Base-by-base conservation (phyloP, 2,329 filamentous ascomycete genomes). In the Dothistroma pini region DNA sequence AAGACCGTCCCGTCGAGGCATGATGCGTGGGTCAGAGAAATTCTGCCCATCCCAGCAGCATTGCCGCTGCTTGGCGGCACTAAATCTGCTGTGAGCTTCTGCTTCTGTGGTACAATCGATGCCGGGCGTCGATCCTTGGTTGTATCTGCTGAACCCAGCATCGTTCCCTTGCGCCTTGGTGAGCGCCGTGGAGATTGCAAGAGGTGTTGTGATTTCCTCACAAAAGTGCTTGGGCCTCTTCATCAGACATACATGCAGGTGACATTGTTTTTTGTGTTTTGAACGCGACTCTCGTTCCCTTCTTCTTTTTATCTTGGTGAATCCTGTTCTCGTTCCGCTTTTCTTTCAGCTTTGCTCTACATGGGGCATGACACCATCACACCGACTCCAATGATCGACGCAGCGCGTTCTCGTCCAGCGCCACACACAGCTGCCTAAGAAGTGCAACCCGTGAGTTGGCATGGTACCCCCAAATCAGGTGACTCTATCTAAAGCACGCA, bases 121-220 rank as follows among this genome's bases (percentile, higher is more conserved):
- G 62, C 64, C 64, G 64, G 63, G 63, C 41, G 41, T 44, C 41
- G 41, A 19, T 44, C 41, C 41, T 8, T 66, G 63, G 61, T 54
- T 62, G 44, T 54, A 50, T 57, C 59, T 49, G 59, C 58, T 63
- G 59, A 56, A 44, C 41, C 53, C 58, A 50, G 55, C 34, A 44
- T 59, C 62, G 61, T 35, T 53, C 31, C 68, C 69, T 71, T 71
- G 70, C 69, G 67, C 61, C 63, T 64, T 68, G 66, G 67, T 69
- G 67, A 63, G 44, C 64, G 58, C 53, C 48, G 22, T 58, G 41
- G 48, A 57, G 58, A 54, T 57, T 54, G 58, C 54, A 56, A 52
- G 56, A 55, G 63, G 59, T 41, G 25, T 51, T 29, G 48, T 51
- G 48, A 50, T 55, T 53, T 54, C 54, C 35, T 61, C 51, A 35